phyloP scores from a whole-genome alignment of 352 stramenopile genomes.

The Saprolegnia diclina region DNA sequence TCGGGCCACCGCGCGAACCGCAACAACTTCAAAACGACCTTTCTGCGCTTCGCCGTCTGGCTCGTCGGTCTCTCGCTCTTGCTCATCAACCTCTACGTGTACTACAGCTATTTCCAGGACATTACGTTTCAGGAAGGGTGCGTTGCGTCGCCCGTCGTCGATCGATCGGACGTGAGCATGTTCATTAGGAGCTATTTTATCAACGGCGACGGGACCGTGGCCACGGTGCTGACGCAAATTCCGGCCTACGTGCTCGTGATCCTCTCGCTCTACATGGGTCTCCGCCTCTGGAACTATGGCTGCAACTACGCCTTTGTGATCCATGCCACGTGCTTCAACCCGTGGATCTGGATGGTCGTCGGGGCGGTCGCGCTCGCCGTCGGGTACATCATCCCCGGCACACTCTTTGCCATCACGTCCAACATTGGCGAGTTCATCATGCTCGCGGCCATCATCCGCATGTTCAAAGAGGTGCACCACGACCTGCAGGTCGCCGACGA shows the following conservation, averaged over 20 bases:
- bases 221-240: slow-evolving; percentile 54
- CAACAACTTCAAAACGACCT: slow-evolving; percentile 41
- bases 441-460: slow-evolving; percentile 73
- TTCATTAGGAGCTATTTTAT: slow-evolving; percentile 65
- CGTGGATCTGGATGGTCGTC: slow-evolving; percentile 86
- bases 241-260: slow-evolving; percentile 61
- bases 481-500: slow-evolving; percentile 75
- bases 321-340: slow-evolving; percentile 79
- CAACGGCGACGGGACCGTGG: slow-evolving; percentile 50
- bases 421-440: slow-evolving; percentile 72
- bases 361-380: slow-evolving; percentile 56
- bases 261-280: slow-evolving; percentile 63
- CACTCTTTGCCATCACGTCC: slow-evolving; percentile 65
- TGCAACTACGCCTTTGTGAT: slow-evolving; percentile 83
- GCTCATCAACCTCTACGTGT: slow-evolving; percentile 62
- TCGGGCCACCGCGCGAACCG: slow-evolving; percentile 41
- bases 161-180: background rate
- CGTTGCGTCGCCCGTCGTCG: background rate
- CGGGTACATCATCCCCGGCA: slow-evolving; percentile 68
- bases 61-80: slow-evolving; percentile 50
- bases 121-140: slow-evolving; percentile 16
- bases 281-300: slow-evolving; percentile 80
- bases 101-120: slow-evolving; percentile 42
- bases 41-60: slow-evolving; percentile 65
- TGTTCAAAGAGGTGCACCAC: slow-evolving; percentile 81